Evolutionary conservation across 345 rosid species (phyloP).

Genomic region (Draba incana): DNA sequence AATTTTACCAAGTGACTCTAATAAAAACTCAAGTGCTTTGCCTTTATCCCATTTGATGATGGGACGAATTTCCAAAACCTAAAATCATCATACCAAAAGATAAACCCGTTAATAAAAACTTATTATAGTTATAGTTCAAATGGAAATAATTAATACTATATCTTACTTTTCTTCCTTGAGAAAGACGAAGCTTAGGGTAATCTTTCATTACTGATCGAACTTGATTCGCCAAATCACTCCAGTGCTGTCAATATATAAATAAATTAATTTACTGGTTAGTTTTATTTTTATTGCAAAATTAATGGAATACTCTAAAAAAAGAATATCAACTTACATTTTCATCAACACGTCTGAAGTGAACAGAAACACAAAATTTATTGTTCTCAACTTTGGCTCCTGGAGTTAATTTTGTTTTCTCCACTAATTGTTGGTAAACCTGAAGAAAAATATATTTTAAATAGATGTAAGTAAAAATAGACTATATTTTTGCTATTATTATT

Average conservation of each 20-base stretch:
- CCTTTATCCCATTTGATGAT: conserved; percentile 96
- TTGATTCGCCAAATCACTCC: conserved; percentile 69
- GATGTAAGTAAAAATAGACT: not conserved
- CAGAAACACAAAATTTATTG: conserved; percentile 92
- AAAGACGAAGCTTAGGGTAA: conserved; percentile 71
- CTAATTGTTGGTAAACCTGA: conserved; percentile 54
- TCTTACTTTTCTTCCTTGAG: conserved; percentile 87
- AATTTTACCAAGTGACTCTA: conserved; percentile 83
- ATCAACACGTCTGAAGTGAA: conserved; percentile 89
- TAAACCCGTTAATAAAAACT: conserved; percentile 3
- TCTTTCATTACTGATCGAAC: conserved; percentile 68
- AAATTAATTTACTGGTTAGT: not conserved
- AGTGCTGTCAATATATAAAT: conserved; percentile 51
- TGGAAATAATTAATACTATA: not conserved
- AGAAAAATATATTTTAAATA: not conserved
- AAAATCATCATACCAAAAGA: conserved; percentile 17
- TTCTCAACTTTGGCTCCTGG: conserved; percentile 85
- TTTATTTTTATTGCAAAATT: not conserved
- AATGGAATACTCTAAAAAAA: not conserved
- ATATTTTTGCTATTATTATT: not conserved
- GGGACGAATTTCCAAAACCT: conserved; percentile 98
- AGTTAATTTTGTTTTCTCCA: conserved; percentile 65
- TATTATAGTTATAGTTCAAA: not conserved
- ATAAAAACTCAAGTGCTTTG: conserved; percentile 91
- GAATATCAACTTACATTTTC: conserved; percentile 57